A percentile compares a stretch with the other conserved stretches of the same genome.
Conservation (phyloP, 208 protist genomes). For the Trypanosoma avium region DNA sequence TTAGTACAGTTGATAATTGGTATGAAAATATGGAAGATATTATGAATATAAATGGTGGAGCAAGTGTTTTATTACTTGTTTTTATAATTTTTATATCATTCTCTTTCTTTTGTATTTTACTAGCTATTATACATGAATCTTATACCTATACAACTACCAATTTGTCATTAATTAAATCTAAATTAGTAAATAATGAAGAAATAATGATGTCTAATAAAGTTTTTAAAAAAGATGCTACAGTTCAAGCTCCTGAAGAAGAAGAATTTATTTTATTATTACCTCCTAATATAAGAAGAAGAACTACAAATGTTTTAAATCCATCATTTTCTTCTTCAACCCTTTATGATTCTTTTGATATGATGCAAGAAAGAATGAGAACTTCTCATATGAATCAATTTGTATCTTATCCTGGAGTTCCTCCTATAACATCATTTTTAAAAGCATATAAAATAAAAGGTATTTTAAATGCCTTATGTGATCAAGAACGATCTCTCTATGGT, state of each 20-base stretch:
- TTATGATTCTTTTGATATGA: constrained; percentile 5
- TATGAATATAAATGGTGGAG: constrained; percentile 42
- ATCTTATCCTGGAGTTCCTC: constrained; percentile 10
- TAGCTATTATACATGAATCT: constrained; percentile 15
- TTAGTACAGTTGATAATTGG: constrained; percentile 48
- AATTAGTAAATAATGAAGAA: not conserved
- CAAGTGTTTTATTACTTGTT: constrained; percentile 37
- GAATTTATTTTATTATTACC: not conserved
- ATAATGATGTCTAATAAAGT: not conserved
- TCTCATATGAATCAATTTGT: constrained; percentile 4
- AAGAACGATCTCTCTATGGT: constrained; percentile 11
- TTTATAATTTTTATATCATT: constrained; percentile 23
- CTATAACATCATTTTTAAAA: constrained; percentile 6
- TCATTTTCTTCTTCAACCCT: not conserved
- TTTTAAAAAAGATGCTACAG: not conserved
- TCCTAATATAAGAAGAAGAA: not conserved
- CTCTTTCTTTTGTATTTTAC: constrained; percentile 9
- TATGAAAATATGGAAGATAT: constrained; percentile 37
- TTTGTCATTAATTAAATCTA: not conserved
- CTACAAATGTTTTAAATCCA: not conserved
- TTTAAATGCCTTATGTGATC: constrained; percentile 6
- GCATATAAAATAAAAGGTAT: constrained; percentile 7
- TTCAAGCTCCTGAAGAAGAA: not conserved
- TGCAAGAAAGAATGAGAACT: not conserved
- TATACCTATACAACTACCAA: not conserved